Conservation (phyloP, 805 yeast species). For the Metschnikowia arizonensis region DNA sequence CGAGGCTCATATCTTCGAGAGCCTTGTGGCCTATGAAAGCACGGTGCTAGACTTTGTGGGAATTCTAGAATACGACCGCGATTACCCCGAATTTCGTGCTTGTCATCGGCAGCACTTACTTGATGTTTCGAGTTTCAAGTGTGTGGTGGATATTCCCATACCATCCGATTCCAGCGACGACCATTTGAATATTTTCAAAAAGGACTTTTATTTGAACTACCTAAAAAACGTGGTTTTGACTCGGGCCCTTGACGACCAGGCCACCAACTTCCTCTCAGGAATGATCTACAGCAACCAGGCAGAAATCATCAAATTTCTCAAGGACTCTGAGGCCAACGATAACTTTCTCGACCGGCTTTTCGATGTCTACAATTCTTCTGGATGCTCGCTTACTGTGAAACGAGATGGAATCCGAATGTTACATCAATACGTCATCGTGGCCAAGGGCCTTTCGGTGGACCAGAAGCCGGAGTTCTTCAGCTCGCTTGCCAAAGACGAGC, state of each 20-base stretch:
- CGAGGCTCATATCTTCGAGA: slow-evolving; percentile 44
- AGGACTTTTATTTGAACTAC: slow-evolving; percentile 74
- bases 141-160: slow-evolving; percentile 58
- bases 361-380: slow-evolving; percentile 43
- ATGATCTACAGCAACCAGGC: slow-evolving; percentile 67
- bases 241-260: slow-evolving; percentile 74
- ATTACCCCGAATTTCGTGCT: slow-evolving; percentile 74
- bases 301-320: slow-evolving; percentile 57
- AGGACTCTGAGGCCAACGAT: slow-evolving; percentile 36
- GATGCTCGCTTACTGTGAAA: slow-evolving; percentile 17
- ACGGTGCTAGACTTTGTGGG: slow-evolving; percentile 58
- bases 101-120: slow-evolving; percentile 66
- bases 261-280: slow-evolving; percentile 61
- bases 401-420: slow-evolving; percentile 74
- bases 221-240: slow-evolving; percentile 85
- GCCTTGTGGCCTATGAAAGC: slow-evolving; percentile 29
- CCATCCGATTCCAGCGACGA: slow-evolving; percentile 34
- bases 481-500: slow-evolving; percentile 59
- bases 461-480: slow-evolving; percentile 66
- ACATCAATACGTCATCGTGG: slow-evolving; percentile 74
- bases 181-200: slow-evolving; percentile 50
- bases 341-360: slow-evolving; percentile 58
- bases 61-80: slow-evolving; percentile 83
- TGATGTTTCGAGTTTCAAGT: slow-evolving; percentile 60
- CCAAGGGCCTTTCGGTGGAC: slow-evolving; percentile 57